phyloP scores from a whole-genome alignment of 2,329 filamentous ascomycete species.

The Colletotrichum tabaci region DNA sequence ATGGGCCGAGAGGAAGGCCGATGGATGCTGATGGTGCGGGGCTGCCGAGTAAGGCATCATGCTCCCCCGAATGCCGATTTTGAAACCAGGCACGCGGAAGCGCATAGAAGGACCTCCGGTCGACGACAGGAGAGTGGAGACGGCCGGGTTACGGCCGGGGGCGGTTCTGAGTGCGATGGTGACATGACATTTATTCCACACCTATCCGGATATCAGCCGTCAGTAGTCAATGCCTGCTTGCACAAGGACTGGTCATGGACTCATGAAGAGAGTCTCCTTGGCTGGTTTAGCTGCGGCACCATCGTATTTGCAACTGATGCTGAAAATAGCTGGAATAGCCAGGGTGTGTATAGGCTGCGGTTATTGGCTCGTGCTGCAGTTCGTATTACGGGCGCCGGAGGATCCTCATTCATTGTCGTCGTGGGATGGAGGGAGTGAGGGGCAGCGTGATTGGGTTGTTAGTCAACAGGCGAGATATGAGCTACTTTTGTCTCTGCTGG shows the following conservation, averaged over 20 bases:
- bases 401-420: constrained; percentile 15
- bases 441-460: constrained; percentile 16
- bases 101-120: neutral
- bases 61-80: neutral
- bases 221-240: neutral
- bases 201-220: neutral
- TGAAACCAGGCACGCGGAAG: constrained; percentile 1
- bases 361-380: constrained; percentile 32
- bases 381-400: constrained; percentile 35
- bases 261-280: neutral
- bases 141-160: constrained; percentile 1
- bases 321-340: constrained; percentile 32
- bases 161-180: neutral
- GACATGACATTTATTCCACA: neutral
- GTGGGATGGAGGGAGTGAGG: constrained; percentile 1
- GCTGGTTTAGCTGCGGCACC: neutral
- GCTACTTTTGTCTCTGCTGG: neutral
- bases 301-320: constrained; percentile 6
- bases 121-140: constrained; percentile 7
- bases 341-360: neutral
- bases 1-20: neutral
- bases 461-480: neutral
- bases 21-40: neutral
- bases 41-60: constrained; percentile 2
- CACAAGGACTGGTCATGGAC: no score